phyloP scores from a whole-genome alignment of 1,139 yeast genomes.

The Candida sp. region DNA sequence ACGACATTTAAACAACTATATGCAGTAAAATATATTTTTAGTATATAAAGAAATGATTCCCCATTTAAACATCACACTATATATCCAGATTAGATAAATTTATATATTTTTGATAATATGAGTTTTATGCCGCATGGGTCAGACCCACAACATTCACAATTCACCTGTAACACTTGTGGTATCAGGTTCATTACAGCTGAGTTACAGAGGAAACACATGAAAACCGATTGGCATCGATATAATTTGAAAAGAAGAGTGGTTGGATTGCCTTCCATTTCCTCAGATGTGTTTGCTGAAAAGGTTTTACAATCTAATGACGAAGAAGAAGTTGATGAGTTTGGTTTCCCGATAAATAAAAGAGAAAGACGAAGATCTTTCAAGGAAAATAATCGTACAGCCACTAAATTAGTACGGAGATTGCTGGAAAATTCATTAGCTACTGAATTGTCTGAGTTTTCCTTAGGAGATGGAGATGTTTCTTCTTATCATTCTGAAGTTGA shows the following conservation, averaged over 20 bases:
- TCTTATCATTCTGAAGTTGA: conserved; percentile 26
- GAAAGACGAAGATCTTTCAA: conserved; percentile 17
- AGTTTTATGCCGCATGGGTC: conserved; percentile 31
- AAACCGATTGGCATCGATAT: conserved; percentile 94
- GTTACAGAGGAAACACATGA: conserved; percentile 88
- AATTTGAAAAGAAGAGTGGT: conserved; percentile 93
- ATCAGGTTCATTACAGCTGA: conserved; percentile 75
- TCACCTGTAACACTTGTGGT: conserved; percentile 88
- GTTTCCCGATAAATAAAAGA: conserved; percentile 42
- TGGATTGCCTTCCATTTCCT: conserved; percentile 70
- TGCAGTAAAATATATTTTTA: neutral
- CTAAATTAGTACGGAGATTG: conserved; percentile 20
- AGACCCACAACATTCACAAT: conserved; percentile 32
- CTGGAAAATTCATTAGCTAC: conserved; percentile 56
- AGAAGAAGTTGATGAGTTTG: conserved; percentile 62
- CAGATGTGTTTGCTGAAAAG: conserved; percentile 81
- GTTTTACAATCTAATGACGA: conserved; percentile 33
- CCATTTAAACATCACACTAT: too few species aligned
- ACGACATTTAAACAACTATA: too few species aligned
- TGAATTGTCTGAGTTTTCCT: conserved; percentile 60
- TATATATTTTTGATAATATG: conserved; percentile 13
- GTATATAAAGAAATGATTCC: neutral
- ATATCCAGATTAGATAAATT: too few species aligned
- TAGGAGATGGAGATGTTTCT: conserved; percentile 41
- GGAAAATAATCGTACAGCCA: conserved; percentile 6